These are phyloP conservation scores for Candida tibetensis DNA, from an alignment of 805 yeast species.

Conservation along the genomic window DNA sequence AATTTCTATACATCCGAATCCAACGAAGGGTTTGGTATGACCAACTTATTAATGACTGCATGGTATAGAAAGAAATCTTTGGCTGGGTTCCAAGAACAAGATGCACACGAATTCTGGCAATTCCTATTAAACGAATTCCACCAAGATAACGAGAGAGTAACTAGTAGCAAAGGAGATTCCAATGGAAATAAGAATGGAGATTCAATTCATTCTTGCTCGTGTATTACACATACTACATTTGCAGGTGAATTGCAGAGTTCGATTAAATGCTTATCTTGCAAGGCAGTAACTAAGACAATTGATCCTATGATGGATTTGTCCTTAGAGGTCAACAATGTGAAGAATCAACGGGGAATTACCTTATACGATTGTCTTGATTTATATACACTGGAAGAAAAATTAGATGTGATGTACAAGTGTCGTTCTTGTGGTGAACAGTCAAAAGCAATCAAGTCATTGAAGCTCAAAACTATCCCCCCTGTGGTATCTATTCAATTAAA, in stretches of 20 bases:
- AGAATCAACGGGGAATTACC: slow-evolving; percentile 21
- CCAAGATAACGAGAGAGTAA: slow-evolving; percentile 30
- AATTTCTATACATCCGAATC: slow-evolving; percentile 66
- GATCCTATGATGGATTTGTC: slow-evolving; percentile 93
- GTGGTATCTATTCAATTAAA: slow-evolving; percentile 84
- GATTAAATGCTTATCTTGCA: slow-evolving; percentile 70
- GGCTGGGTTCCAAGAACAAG: slow-evolving; percentile 97
- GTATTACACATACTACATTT: slow-evolving; percentile 81
- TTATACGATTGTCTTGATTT: slow-evolving; percentile 67
- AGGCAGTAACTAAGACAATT: slow-evolving; percentile 58
- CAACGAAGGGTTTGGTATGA: slow-evolving; percentile 74
- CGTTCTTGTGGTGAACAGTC: slow-evolving; percentile 59
- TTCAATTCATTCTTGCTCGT: slow-evolving; percentile 47
- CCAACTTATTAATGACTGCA: slow-evolving; percentile 75
- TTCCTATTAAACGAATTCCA: slow-evolving; percentile 86
- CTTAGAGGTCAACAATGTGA: slow-evolving; percentile 54
- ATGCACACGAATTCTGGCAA: slow-evolving; percentile 98
- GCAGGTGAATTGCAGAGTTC: slow-evolving; percentile 81
- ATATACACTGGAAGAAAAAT: slow-evolving; percentile 73
- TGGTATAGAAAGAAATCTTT: slow-evolving; percentile 82
- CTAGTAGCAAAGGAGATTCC: slow-evolving; percentile 1
- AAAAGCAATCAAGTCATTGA: slow-evolving; percentile 66
- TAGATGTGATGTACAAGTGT: slow-evolving; percentile 76
- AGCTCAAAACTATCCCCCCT: slow-evolving; percentile 67
- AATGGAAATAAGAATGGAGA: slow-evolving; percentile 8